Evolutionary conservation across 345 rosid genomes (phyloP).

Genomic region (Populus pruinosa): DNA sequence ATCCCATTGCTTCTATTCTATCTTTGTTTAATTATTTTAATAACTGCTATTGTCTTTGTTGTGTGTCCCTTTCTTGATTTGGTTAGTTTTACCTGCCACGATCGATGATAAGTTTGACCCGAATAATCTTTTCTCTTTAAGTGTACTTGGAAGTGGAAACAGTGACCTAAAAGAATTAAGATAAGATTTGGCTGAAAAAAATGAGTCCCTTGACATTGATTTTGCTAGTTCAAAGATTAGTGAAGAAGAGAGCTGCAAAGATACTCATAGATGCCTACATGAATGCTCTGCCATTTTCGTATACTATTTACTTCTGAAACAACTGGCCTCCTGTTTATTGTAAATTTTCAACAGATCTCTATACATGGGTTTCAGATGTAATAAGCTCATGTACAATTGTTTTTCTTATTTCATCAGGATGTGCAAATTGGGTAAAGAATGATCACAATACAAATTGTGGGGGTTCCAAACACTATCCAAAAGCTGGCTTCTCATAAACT

Average conservation of each 20-base stretch:
- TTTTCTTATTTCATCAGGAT: conserved; percentile 46
- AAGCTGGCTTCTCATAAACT: conserved; percentile 89
- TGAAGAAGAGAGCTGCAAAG: neutral
- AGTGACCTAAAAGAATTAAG: neutral
- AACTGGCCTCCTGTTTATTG: conserved; percentile 1
- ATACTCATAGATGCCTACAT: neutral
- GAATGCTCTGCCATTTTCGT: neutral
- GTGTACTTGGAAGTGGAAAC: neutral
- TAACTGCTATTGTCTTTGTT: neutral
- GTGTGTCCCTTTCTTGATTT: neutral
- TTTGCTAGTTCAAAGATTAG: neutral
- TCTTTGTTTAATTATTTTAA: conserved; percentile 4
- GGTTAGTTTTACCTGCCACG: neutral
- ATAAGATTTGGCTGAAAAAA: neutral
- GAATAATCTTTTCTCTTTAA: neutral
- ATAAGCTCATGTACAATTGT: conserved; percentile 2
- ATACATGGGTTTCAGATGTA: neutral
- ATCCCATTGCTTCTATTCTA: neutral
- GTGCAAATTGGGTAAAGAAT: conserved; percentile 95
- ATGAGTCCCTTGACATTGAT: neutral
- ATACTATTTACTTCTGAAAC: neutral
- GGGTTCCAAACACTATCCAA: conserved; percentile 93
- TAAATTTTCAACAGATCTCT: neutral
- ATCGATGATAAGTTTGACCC: too few relatives aligned
- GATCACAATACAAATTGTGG: conserved; percentile 95